Conservation (phyloP, 306 rosid species). For the Aeschynomene evenia region DNA sequence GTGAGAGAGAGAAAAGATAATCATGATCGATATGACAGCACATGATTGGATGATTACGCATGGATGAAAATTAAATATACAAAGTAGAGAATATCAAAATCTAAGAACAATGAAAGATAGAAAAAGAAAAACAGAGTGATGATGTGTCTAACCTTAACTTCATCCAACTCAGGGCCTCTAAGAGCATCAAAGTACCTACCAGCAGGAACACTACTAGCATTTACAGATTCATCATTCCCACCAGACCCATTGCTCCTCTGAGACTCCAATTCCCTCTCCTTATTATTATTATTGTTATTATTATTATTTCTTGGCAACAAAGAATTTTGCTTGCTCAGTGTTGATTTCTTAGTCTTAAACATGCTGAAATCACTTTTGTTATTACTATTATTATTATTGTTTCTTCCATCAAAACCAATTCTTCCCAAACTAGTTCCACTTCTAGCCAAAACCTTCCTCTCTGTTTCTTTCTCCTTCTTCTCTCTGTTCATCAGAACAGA, state of each 20-base stretch:
- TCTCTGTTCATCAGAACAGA: slow-evolving; percentile 51
- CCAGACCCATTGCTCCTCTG: slow-evolving; percentile 40
- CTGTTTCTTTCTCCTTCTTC: slow-evolving; percentile 42
- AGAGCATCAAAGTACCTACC: slow-evolving; percentile 90
- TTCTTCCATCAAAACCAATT: slow-evolving; percentile 58
- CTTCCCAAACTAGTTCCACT: slow-evolving; percentile 76
- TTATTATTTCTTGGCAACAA: slow-evolving; percentile 63
- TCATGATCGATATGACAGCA: too few relatives aligned
- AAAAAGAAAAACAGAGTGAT: too few relatives aligned
- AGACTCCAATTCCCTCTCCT: slow-evolving; percentile 49
- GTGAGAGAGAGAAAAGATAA: too few relatives aligned
- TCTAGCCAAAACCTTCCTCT: slow-evolving; percentile 48
- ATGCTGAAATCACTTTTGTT: slow-evolving; percentile 66
- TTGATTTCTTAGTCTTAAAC: slow-evolving; percentile 66
- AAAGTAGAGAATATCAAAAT: too few relatives aligned
- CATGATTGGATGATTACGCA: too few relatives aligned
- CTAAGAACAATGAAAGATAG: too few relatives aligned
- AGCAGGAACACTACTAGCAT: slow-evolving; percentile 66
- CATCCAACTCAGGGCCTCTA: slow-evolving; percentile 85
- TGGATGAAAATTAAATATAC: too few relatives aligned
- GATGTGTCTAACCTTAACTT: slow-evolving; percentile 69
- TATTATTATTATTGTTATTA: too few relatives aligned
- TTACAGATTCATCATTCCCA: slow-evolving; percentile 53
- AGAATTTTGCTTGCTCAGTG: slow-evolving; percentile 71
- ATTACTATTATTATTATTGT: too few relatives aligned